These are phyloP conservation scores for Candida tammaniensis DNA, from an alignment of 805 yeast genomes.

Conservation along the genomic window DNA sequence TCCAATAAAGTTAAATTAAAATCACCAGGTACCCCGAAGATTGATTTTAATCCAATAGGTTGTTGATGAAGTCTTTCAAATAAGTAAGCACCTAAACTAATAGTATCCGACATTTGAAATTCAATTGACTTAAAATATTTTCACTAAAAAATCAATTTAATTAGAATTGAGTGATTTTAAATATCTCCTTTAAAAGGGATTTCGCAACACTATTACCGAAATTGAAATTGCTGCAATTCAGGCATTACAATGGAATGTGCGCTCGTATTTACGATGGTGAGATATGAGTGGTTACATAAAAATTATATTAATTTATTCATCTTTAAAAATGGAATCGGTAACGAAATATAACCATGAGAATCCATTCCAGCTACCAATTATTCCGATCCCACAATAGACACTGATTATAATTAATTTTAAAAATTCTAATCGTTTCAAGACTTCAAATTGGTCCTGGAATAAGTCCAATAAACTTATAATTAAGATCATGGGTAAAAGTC, in stretches of 20 bases:
- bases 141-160: no score
- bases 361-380: constrained; percentile 83
- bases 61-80: constrained; percentile 75
- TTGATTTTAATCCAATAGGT: constrained; percentile 55
- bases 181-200: no score
- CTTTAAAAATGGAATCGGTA: constrained; percentile 55
- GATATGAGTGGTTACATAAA: no score
- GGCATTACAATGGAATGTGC: no score
- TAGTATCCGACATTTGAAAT: constrained; percentile 28
- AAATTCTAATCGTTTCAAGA: constrained; percentile 65
- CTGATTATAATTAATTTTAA: constrained; percentile 78
- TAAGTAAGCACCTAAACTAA: constrained; percentile 71
- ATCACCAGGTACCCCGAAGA: constrained; percentile 83
- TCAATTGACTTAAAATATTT: no score
- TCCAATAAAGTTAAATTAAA: constrained; percentile 72
- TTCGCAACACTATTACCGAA: no score
- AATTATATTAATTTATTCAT: constrained; percentile 6
- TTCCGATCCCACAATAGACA: constrained; percentile 83
- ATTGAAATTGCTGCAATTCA: no score
- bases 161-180: no score
- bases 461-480: constrained; percentile 45
- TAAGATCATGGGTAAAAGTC: constrained; percentile 62
- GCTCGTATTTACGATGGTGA: no score
- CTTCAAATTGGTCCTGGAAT: constrained; percentile 50
- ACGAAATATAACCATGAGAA: constrained; percentile 85